Conservation (phyloP, 1,284 basidiomycete species). For the Ganoderma lingzhi region DNA sequence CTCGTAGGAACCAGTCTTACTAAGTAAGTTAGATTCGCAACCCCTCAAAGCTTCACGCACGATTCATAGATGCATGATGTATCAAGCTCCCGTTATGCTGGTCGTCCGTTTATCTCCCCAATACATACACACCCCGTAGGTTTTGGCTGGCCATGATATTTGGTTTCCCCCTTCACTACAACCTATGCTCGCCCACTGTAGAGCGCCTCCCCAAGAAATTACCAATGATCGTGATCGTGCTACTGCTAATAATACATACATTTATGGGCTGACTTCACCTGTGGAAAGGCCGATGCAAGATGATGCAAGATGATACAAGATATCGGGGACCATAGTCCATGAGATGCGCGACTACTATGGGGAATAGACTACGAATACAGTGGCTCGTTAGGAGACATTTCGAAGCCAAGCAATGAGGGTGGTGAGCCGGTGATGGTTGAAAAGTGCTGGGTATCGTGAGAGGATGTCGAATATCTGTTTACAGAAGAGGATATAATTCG, state of each 20-base stretch:
- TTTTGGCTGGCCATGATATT: no score
- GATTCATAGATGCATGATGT: no score
- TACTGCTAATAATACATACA: constrained; percentile 3
- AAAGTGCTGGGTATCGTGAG: constrained; percentile 17
- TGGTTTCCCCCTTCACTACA: no score
- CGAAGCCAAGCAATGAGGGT: constrained; percentile 23
- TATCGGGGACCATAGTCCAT: not conserved
- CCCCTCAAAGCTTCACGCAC: no score
- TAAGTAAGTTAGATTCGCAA: no score
- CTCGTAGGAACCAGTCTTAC: no score
- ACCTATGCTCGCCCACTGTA: no score
- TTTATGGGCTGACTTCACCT: not conserved
- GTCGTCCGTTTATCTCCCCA: no score
- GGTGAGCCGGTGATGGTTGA: constrained; percentile 22
- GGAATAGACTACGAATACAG: not conserved
- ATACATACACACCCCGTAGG: no score
- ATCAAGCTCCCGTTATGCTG: no score
- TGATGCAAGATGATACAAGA: constrained; percentile 2
- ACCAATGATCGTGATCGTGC: not conserved
- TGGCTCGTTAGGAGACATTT: not conserved
- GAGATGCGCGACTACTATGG: not conserved
- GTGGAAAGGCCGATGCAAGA: not conserved
- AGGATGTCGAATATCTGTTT: constrained; percentile 20
- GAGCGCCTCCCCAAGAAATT: not conserved
- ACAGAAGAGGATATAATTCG: constrained; percentile 25